Base-by-base conservation (phyloP, 192 early-diverging fungal species). In the Coemansia asiatica region DNA sequence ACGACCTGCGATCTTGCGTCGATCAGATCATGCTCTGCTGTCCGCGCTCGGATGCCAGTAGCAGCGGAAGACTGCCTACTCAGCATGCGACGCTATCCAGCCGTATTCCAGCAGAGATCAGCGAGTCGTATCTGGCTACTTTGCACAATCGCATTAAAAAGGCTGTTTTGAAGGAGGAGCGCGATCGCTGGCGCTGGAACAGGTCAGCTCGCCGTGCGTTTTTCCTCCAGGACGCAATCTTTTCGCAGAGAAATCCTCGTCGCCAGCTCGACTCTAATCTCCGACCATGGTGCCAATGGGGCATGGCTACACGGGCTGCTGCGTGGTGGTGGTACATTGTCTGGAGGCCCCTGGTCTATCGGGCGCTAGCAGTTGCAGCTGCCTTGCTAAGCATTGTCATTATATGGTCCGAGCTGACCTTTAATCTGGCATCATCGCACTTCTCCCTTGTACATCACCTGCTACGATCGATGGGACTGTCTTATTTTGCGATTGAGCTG, bases 331-430 rank as follows among this genome's bases (percentile, higher is more conserved):
- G 93, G 92, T 90, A 90, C 71, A 68, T 94, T 36, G 83, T 74
- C 54, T 49, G 94, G n/a, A 84, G 88, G 13, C 92, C 93, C 6
- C 53, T 86, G 16, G 57, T 86, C 6, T 84, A 85, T 60, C 87
- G 88, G 12, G 59, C 65, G 1, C 61, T 91, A 23, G 74, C 90
- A 6, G 73, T 91, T 9, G 51, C 89, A 1, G 89, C 83, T 50
- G 83, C 87, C 0, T 16, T 85, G 21, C 67, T 90, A 28, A 93
- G 94, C 25, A 59, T 86, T 1, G 75, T 85, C 25, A 82, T 98
- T 29, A 76, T 98, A 27, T 98, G 96, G 96, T 96, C 94, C 4
- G 96, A 98, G 76, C 83, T 94, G 31, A 95, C 93, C 0, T 97
- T 96, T 69, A 92, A 94, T 60, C 62, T 89, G 28, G 56, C 72